Conservation (phyloP, 2,329 filamentous ascomycete genomes). For the Fusarium sororula region DNA sequence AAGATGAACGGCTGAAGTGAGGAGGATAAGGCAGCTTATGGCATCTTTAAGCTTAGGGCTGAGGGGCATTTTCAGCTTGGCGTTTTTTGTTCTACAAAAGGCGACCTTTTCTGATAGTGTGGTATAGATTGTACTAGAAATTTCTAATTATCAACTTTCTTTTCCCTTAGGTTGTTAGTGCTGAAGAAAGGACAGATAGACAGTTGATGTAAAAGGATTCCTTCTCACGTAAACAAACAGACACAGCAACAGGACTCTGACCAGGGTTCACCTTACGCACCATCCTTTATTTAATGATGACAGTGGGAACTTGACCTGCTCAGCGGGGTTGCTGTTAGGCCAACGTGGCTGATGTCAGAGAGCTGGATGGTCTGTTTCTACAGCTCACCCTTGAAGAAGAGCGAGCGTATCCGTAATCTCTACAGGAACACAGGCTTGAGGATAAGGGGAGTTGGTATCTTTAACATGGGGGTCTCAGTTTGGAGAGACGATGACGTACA, state of each 20-base stretch:
- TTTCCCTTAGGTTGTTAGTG: not conserved
- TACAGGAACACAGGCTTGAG: not conserved
- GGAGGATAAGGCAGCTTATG: slow-evolving; percentile 4
- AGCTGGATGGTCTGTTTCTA: slow-evolving; percentile 36
- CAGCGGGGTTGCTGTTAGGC: slow-evolving; percentile 11
- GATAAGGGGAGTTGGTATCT: not conserved
- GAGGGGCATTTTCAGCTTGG: slow-evolving; percentile 12
- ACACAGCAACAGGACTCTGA: not conserved
- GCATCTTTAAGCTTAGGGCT: slow-evolving; percentile 17
- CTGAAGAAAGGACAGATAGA: not conserved
- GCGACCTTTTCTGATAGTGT: not conserved
- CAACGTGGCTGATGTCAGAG: slow-evolving; percentile 44
- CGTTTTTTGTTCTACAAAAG: not conserved
- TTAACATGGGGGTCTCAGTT: slow-evolving; percentile 2
- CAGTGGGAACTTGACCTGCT: slow-evolving; percentile 35
- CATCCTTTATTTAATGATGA: slow-evolving; percentile 20
- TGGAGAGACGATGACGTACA: slow-evolving; percentile 9
- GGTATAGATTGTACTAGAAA: not conserved
- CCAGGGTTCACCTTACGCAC: slow-evolving; percentile 21
- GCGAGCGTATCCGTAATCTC: slow-evolving; percentile 1
- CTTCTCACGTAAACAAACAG: slow-evolving; percentile 16
- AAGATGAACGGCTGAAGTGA: not conserved
- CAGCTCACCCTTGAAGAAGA: not conserved
- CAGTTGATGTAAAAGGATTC: not conserved
- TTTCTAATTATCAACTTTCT: not conserved